A percentile compares a stretch with the other conserved stretches of the same genome.
Evolutionary conservation across 495 filamentous ascomycete species (phyloP).

Genomic region (Neurospora tetraspora): DNA sequence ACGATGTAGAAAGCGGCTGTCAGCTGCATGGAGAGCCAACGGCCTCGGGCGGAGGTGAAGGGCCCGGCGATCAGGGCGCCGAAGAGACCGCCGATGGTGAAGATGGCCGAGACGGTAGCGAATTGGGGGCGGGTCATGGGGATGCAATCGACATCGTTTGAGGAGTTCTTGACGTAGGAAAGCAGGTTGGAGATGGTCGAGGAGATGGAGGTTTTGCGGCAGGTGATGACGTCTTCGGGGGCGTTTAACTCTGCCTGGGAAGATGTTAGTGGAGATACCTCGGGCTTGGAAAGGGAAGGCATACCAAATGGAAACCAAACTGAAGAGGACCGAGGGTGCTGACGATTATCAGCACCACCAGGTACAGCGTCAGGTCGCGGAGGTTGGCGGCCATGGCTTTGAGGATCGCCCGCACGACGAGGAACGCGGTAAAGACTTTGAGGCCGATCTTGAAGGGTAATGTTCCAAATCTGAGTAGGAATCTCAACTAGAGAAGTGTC

Average conservation of each 20-base stretch:
- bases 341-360: slow-evolving; percentile 53
- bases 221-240: slow-evolving; percentile 81
- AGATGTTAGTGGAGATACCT: slow-evolving; percentile 11
- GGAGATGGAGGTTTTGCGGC: slow-evolving; percentile 52
- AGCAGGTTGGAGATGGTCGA: slow-evolving; percentile 21
- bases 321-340: slow-evolving; percentile 73
- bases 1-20: slow-evolving; percentile 67
- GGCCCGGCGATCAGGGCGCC: slow-evolving; percentile 75
- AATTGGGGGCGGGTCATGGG: slow-evolving; percentile 69
- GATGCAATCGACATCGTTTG: slow-evolving; percentile 62
- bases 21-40: slow-evolving; percentile 57
- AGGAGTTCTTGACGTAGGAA: slow-evolving; percentile 17
- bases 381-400: slow-evolving; percentile 25
- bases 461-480: not conserved
- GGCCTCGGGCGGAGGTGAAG: slow-evolving; percentile 59
- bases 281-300: not conserved
- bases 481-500: not conserved
- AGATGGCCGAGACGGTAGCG: slow-evolving; percentile 76
- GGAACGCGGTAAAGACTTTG: not conserved
- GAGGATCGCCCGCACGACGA: not conserved
- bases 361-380: slow-evolving; percentile 48
- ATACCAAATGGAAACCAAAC: slow-evolving; percentile 89
- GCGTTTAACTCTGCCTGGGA: slow-evolving; percentile 86
- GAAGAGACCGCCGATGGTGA: slow-evolving; percentile 78
- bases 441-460: not conserved